Evolutionary conservation across 495 filamentous ascomycete genomes (phyloP).

Genomic region (Talaromyces liani): DNA sequence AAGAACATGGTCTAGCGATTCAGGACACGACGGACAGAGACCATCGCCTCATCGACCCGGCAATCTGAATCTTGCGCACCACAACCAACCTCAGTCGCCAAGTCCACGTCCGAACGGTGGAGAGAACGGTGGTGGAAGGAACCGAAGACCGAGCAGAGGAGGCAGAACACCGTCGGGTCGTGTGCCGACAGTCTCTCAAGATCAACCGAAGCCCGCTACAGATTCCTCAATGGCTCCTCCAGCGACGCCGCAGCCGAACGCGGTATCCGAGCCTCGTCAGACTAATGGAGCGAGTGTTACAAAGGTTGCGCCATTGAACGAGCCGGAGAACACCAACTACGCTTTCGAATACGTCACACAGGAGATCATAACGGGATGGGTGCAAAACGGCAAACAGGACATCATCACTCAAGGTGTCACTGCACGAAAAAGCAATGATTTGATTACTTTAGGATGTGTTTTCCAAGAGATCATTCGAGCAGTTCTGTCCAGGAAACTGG

Average conservation of each 20-base stretch:
- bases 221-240: constrained; percentile 35
- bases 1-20: constrained; percentile 43
- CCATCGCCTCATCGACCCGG: constrained; percentile 61
- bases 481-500: constrained; percentile 59
- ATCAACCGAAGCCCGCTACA: constrained; percentile 23
- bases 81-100: constrained; percentile 31
- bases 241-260: constrained; percentile 20
- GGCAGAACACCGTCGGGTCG: constrained; percentile 31
- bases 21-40: constrained; percentile 42
- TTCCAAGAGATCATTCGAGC: constrained; percentile 81
- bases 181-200: constrained; percentile 24
- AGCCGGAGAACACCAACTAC: constrained; percentile 23
- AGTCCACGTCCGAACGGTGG: constrained; percentile 31
- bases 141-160: constrained; percentile 36
- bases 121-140: constrained; percentile 37
- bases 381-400: constrained; percentile 31
- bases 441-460: constrained; percentile 55
- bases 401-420: constrained; percentile 40
- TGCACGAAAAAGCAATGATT: constrained; percentile 57
- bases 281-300: constrained; percentile 17
- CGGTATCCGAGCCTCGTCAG: constrained; percentile 18
- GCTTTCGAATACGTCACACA: constrained; percentile 53
- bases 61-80: constrained; percentile 51
- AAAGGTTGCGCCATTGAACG: constrained; percentile 2
- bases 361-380: constrained; percentile 41